These are phyloP conservation scores for Phycomyces nitens DNA, from an alignment of 192 early-diverging fungal genomes.

Conservation along the genomic window DNA sequence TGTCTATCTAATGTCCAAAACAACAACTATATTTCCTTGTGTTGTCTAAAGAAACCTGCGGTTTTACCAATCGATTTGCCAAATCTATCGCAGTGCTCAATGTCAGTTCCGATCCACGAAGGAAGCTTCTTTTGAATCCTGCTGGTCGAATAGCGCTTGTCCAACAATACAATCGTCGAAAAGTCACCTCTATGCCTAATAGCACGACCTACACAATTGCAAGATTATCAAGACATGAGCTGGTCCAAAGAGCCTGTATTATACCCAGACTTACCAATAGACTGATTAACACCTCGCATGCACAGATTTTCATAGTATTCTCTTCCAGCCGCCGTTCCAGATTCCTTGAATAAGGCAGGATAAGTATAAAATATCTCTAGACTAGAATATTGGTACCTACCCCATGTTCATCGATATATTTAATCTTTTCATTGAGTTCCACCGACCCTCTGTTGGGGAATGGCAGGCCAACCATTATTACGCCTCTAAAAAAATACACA, in stretches of 20 bases:
- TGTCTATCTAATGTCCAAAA: too few species aligned
- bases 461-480: conserved; percentile 88
- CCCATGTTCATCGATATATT: conserved; percentile 42
- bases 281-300: conserved; percentile 92
- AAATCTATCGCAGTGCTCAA: conserved; percentile 47
- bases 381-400: conserved; percentile 6
- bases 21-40: conserved; percentile 4
- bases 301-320: conserved; percentile 90
- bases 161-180: conserved; percentile 79
- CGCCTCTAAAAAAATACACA: conserved; percentile 46
- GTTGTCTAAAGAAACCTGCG: conserved; percentile 47
- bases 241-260: not conserved
- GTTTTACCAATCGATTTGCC: conserved; percentile 40
- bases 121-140: conserved; percentile 67
- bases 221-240: too few species aligned
- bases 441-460: conserved; percentile 75
- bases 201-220: conserved; percentile 66
- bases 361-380: not conserved
- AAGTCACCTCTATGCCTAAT: conserved; percentile 89
- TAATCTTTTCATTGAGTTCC: conserved; percentile 74
- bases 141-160: conserved; percentile 55
- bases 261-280: conserved; percentile 50
- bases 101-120: conserved; percentile 64
- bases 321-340: conserved; percentile 35
- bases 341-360: not conserved